These are phyloP conservation scores for Albophoma yamanashiensis DNA, from an alignment of 2,329 filamentous ascomycete species.

Conservation along the genomic window DNA sequence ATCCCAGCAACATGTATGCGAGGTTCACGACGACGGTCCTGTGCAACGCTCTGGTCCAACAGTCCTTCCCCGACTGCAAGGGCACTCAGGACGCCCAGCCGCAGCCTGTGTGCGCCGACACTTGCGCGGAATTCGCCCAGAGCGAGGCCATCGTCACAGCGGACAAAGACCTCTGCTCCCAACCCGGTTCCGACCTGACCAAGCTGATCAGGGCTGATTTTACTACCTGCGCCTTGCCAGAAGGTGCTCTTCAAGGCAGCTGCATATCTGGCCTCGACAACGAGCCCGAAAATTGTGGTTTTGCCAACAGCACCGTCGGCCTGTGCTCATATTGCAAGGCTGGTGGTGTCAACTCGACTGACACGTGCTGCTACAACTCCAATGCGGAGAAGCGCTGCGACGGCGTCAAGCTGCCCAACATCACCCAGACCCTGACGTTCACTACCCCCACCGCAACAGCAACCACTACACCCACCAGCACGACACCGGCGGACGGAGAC, in stretches of 20 bases:
- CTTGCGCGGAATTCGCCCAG: constrained; percentile 76
- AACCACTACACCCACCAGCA: constrained; percentile 18
- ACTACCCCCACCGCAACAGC: constrained; percentile 34
- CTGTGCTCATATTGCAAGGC: constrained; percentile 80
- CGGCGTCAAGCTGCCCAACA: constrained; percentile 66
- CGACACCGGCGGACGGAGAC: constrained; percentile 11
- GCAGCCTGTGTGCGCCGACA: constrained; percentile 75
- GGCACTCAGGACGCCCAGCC: constrained; percentile 50
- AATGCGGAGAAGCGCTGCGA: constrained; percentile 64
- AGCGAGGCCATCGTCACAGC: constrained; percentile 80
- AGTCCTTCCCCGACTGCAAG: constrained; percentile 61
- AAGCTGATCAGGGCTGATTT: constrained; percentile 85
- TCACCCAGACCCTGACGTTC: constrained; percentile 58
- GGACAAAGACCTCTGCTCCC: constrained; percentile 62
- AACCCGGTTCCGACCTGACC: constrained; percentile 52
- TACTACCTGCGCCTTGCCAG: constrained; percentile 74
- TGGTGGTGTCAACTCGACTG: constrained; percentile 81
- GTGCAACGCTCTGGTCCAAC: constrained; percentile 90
- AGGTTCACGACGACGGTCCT: constrained; percentile 86
- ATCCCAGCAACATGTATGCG: constrained; percentile 77
- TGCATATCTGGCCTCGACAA: constrained; percentile 74
- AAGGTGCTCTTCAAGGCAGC: constrained; percentile 60
- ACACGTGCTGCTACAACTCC: constrained; percentile 86
- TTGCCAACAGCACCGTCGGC: constrained; percentile 56
- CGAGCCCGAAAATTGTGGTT: constrained; percentile 82